Base-by-base conservation (phyloP, 129 eudicot genomes). In the Pulicaria dysenterica region DNA sequence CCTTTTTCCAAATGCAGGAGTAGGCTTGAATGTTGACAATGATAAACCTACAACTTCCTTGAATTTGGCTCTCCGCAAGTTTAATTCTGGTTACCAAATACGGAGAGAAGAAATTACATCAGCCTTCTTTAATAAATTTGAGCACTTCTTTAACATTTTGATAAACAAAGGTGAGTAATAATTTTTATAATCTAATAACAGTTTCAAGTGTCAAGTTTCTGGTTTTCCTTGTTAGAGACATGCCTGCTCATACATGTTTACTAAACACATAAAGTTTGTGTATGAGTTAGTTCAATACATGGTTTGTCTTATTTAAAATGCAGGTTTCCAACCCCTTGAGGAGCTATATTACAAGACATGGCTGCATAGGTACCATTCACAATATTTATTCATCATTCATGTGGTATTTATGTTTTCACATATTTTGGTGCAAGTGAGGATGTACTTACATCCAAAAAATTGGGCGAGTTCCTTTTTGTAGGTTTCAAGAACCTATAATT, bases 21-120 rank as follows among this genome's bases (percentile, higher is more conserved):
- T 95, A 55, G 99, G 99, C 34, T 82, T 95, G 76, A 95, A 95
- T 88, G 89, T 95, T 44, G 88, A 84, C 70, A 91, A 95, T 64
- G 87, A 87, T 73, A 77, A 91, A 58, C 99, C 99, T 10, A 83
- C 97, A 44, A 91, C 87, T 61, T 95, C 87, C 83, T 83, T 95
- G 80, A 95, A 90, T 88, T 80, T 85, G 2, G 88, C 55, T 12
- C 74, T 91, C 41, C 80, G 49, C 58, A 83, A 74, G 70, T 73
- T 81, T 77, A 82, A 78, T 72, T 74, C 60, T 55, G 79, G 8
- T 71, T 67, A 53, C 69, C 89, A 73, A 69, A 55, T 95, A 44
- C 88, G 64, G 42, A 84, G 91, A 74, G 99, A 95, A 90, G 95
- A 90, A 55, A 80, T 95, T 44, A 34, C 84, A 51, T 84, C 96